A percentile compares a stretch with the other conserved stretches of the same genome.
Evolutionary conservation across 768 basidiomycete species (phyloP).

Genomic region (Trametes coccinea): DNA sequence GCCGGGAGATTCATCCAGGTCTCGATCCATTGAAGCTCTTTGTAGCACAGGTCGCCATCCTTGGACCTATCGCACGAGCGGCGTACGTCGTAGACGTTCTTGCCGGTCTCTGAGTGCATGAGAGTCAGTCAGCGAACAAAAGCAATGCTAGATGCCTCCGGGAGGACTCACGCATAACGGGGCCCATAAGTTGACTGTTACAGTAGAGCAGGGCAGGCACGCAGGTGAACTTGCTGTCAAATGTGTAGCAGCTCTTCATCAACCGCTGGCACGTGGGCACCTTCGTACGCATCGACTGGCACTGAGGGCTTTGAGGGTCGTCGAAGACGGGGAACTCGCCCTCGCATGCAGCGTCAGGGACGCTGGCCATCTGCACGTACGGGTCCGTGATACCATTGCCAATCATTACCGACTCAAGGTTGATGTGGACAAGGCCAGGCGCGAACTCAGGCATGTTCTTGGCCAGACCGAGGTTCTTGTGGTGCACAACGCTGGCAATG

Average conservation of each 20-base stretch:
- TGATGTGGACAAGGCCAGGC: conserved; percentile 65
- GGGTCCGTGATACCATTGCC: conserved; percentile 90
- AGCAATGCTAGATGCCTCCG: too few species aligned
- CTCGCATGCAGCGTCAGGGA: conserved; percentile 83
- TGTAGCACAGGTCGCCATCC: conserved; percentile 77
- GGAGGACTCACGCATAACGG: conserved; percentile 61
- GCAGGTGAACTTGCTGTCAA: conserved; percentile 44
- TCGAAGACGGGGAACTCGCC: conserved; percentile 83
- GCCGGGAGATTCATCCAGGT: conserved; percentile 79
- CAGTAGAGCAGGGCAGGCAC: conserved; percentile 76
- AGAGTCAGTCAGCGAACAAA: too few species aligned
- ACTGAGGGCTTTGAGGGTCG: conserved; percentile 49
- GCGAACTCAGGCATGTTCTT: conserved; percentile 28
- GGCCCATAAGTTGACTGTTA: conserved; percentile 67
- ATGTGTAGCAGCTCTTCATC: conserved; percentile 50
- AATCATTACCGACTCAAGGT: conserved; percentile 80
- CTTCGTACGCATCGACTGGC: conserved; percentile 45
- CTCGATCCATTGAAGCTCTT: conserved; percentile 85
- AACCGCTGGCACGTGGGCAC: conserved; percentile 55
- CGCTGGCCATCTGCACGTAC: conserved; percentile 71
- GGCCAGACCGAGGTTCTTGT: conserved; percentile 63
- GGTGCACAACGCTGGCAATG: conserved; percentile 80
- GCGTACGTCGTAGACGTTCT: conserved; percentile 89
- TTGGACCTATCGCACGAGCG: conserved; percentile 49
- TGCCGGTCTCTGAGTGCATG: conserved; percentile 16